A percentile compares a stretch with the other conserved stretches of the same genome.
These are phyloP conservation scores for Avena atlantica DNA, from an alignment of 176 grass and related monocot genomes.

Conservation along the genomic window DNA sequence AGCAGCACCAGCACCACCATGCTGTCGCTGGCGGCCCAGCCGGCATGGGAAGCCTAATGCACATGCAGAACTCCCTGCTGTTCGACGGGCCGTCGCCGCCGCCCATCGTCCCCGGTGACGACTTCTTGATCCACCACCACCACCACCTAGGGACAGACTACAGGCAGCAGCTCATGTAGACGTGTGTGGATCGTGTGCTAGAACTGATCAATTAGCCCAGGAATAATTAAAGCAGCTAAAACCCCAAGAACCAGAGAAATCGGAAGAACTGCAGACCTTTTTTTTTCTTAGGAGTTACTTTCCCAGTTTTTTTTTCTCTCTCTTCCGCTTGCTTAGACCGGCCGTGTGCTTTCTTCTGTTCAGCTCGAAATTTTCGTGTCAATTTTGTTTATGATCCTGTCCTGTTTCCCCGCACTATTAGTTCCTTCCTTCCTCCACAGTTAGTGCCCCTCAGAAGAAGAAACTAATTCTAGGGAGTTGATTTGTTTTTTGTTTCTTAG, in stretches of 20 bases:
- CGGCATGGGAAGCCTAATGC: slow-evolving; percentile 28
- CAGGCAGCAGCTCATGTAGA: slow-evolving; percentile 85
- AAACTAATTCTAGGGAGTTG: slow-evolving; percentile 46
- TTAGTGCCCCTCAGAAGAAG: slow-evolving; percentile 5
- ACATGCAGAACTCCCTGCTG: slow-evolving; percentile 42
- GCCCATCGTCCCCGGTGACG: slow-evolving; percentile 40
- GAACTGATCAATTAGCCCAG: slow-evolving; percentile 61
- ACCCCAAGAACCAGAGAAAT: neutral
- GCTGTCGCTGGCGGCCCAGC: neutral
- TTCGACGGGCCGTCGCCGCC: slow-evolving; percentile 41
- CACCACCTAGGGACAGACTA: slow-evolving; percentile 60
- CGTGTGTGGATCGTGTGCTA: slow-evolving; percentile 28
- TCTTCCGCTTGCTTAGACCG: slow-evolving; percentile 30
- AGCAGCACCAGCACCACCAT: neutral
- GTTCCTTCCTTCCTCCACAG: neutral
- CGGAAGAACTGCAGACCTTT: slow-evolving; percentile 45
- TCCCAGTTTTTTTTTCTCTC: neutral
- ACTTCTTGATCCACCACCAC: slow-evolving; percentile 77
- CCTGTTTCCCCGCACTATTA: slow-evolving; percentile 9
- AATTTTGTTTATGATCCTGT: slow-evolving; percentile 33
- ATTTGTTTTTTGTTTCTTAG: slow-evolving; percentile 34
- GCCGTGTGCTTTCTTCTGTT: slow-evolving; percentile 33
- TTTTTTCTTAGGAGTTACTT: slow-evolving; percentile 47
- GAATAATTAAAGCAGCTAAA: slow-evolving; percentile 65
- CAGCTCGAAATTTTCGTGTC: slow-evolving; percentile 66